Percentiles rank a stretch among this genome's conserved stretches.
phyloP scores from a whole-genome alignment of 2,329 filamentous ascomycete genomes.

The Blumeria graminis region DNA sequence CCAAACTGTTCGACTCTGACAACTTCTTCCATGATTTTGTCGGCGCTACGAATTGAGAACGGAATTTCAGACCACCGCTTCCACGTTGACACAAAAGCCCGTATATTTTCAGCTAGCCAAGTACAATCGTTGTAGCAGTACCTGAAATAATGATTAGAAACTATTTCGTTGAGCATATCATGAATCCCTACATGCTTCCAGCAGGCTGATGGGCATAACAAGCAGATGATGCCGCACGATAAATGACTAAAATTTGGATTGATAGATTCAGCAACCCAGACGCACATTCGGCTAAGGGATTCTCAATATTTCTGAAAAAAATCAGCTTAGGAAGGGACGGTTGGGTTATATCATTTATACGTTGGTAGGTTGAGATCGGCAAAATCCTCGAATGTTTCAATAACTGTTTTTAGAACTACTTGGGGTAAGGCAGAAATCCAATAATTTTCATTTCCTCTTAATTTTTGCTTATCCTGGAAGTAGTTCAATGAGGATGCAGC shows the following conservation, averaged over 20 bases:
- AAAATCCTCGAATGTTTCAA: constrained; percentile 33
- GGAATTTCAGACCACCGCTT: constrained; percentile 27
- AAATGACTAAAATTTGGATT: constrained; percentile 51
- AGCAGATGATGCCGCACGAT: constrained; percentile 49
- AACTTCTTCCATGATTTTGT: constrained; percentile 34
- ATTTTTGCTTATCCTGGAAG: constrained; percentile 20
- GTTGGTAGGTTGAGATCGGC: constrained; percentile 30
- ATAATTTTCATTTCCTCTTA: constrained; percentile 68
- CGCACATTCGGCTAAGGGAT: constrained; percentile 40
- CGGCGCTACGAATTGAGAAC: constrained; percentile 25
- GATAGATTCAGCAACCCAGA: constrained; percentile 48
- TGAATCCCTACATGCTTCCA: constrained; percentile 34
- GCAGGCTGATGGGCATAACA: constrained; percentile 41
- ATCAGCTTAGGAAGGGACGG: background rate
- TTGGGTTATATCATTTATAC: constrained; percentile 5
- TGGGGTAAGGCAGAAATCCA: constrained; percentile 73
- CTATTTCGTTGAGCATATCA: background rate
- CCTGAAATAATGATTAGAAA: background rate
- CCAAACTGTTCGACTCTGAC: constrained; percentile 34
- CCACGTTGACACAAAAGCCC: constrained; percentile 26
- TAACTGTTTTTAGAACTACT: constrained; percentile 44
- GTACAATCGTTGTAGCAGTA: constrained; percentile 40
- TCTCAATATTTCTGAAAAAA: background rate
- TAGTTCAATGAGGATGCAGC: background rate
- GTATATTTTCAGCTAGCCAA: constrained; percentile 34